Conservation (phyloP, 2,329 filamentous ascomycete species). For the Fusarium sp. region DNA sequence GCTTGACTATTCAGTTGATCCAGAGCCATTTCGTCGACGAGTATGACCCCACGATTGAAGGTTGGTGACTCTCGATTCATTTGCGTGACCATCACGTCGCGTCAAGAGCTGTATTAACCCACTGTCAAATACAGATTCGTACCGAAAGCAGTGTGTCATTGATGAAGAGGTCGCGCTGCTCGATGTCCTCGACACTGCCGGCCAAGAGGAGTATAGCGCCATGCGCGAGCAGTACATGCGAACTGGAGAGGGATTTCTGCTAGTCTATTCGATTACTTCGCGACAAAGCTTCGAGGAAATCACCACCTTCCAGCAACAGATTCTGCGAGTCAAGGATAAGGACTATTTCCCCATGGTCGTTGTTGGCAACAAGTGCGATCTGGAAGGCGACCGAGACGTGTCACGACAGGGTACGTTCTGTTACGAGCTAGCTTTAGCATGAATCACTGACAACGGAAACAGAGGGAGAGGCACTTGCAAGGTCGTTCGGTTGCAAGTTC, state of each 20-base stretch:
- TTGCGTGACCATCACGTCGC: not conserved
- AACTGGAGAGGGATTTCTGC: conserved; percentile 95
- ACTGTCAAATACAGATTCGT: conserved; percentile 75
- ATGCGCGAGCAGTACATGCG: conserved; percentile 99
- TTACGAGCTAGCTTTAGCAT: not conserved
- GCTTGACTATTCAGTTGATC: conserved; percentile 96
- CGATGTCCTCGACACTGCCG: conserved; percentile 97
- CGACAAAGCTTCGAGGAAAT: conserved; percentile 98
- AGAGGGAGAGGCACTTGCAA: conserved; percentile 92
- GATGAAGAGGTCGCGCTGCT: conserved; percentile 97
- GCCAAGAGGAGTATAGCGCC: conserved; percentile 98
- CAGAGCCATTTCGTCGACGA: conserved; percentile 99
- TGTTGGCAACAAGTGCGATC: conserved; percentile 99
- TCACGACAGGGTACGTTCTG: conserved; percentile 82
- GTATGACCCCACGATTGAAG: conserved; percentile 99
- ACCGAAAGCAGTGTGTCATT: conserved; percentile 99
- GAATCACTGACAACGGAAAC: conserved; percentile 38
- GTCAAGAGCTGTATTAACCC: conserved; percentile 31
- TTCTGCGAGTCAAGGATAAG: conserved; percentile 98
- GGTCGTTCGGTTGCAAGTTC: conserved; percentile 94
- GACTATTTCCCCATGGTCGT: conserved; percentile 99
- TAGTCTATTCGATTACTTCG: conserved; percentile 98
- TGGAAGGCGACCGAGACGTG: conserved; percentile 91
- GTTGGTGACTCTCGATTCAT: conserved; percentile 57
- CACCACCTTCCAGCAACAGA: conserved; percentile 98